Evolutionary conservation across 2,329 filamentous ascomycete species (phyloP), one percentile per base, ranked within the genome.

Genomic region (Aspergillus glaucus): DNA sequence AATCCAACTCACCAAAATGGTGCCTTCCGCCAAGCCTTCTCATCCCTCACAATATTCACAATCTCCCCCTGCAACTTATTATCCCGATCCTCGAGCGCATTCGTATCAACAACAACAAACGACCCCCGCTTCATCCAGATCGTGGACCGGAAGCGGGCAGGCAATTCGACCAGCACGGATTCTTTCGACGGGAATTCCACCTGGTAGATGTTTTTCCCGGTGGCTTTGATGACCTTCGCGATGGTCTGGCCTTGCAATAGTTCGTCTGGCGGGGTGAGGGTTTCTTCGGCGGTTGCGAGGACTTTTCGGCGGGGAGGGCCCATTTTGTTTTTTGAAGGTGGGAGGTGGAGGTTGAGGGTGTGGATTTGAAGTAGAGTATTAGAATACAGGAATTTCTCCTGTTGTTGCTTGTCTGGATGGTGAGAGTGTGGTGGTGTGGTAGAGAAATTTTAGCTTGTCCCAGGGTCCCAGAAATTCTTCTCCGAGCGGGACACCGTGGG

Each of bases 91-190:
- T 83, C 81, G 34, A 84, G 75, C 2, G 79, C 75, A 26, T 78
- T 76, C 21, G 81, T 85, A 56, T 97, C 87, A 12, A 95, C 79
- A 9, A 97, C 72, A 26, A 96, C 90, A 67, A 85, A 97, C 0
- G 89, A 88, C 26, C 90, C 87, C 15, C 89, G 84, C 69, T 87
- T 91, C 67, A 97, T 87, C 88, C 89, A 97, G 55, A 97, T 88
- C 2, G 88, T 93, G 55, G 88, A 93, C 52, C 92, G 87, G 66
- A 97, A 96, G 37, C 84, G 83, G 22, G 88, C 76, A 8, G 88
- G 86, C 17, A 98, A 81, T 74, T 96, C 90, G 19, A 90, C 85
- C 15, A 94, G 74, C 36, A 92, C 69, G 6, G 78, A 72, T 60
- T 82, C 79, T 50, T 80, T 79, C 58, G 78, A 77, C 21, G 91